phyloP scores from a whole-genome alignment of 257 asterid species.

The Ophiorrhiza pumila region DNA sequence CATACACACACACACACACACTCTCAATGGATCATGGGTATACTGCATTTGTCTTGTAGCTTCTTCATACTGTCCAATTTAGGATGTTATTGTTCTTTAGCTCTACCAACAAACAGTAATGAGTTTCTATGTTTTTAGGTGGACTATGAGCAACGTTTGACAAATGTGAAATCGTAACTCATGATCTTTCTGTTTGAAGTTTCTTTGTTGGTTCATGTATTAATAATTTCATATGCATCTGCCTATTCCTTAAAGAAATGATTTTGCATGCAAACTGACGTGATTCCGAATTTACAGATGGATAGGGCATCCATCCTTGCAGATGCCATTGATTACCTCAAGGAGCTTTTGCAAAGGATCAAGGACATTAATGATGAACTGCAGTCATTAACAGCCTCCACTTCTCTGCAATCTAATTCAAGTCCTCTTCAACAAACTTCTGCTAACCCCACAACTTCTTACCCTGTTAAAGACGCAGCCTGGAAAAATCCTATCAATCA shows the following conservation, averaged over 20 bases:
- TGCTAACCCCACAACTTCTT: slow-evolving; percentile 3
- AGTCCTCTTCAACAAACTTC: slow-evolving; percentile 15
- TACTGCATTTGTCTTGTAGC: neutral
- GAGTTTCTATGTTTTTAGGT: neutral
- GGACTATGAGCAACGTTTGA: neutral
- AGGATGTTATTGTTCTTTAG: neutral
- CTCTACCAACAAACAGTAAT: neutral
- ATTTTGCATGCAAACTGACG: neutral
- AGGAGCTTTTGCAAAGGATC: slow-evolving; percentile 26
- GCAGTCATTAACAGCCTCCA: slow-evolving; percentile 11
- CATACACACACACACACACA: no score
- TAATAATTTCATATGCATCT: neutral
- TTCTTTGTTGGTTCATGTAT: neutral
- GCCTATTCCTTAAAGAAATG: slow-evolving; percentile 6
- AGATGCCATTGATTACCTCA: slow-evolving; percentile 27
- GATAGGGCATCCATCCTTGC: slow-evolving; percentile 33
- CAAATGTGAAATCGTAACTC: neutral
- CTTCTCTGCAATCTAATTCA: neutral
- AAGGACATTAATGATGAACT: slow-evolving; percentile 24
- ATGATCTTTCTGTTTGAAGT: neutral
- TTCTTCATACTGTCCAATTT: neutral
- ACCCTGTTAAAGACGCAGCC: slow-evolving; percentile 19
- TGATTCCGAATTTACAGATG: slow-evolving; percentile 19
- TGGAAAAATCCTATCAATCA: slow-evolving; percentile 16
- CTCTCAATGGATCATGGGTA: no score